Evolutionary conservation across 805 yeast species (phyloP), one percentile per base, ranked within the genome.

Genomic region (Hanseniaspora jakobsenii): DNA sequence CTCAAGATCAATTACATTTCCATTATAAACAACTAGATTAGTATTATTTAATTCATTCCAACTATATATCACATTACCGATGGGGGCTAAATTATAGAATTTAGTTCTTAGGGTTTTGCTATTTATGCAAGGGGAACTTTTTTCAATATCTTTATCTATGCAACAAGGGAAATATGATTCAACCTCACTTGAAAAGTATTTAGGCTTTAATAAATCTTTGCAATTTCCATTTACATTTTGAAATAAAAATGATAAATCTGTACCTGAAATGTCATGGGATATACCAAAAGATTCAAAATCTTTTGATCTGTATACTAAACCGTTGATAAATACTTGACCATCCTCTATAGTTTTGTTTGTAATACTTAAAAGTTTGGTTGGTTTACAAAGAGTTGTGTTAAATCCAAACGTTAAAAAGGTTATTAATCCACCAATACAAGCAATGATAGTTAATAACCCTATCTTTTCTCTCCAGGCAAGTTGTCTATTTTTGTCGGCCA

Each of bases 391-490:
- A 0, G 94, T 73, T 53, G 72, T 73, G 8, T 95, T 81, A 63
- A 89, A 71, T 1, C 97, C 97, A 64, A 89, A 89, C 2, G 95
- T 85, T 52, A 89, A 66, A 58, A 70, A 91, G 1, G 94, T 95
- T 31, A 86, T 81, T 42, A 81, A 59, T 0, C 83, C 75, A 45
- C 91, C 96, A 36, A 82, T 64, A 52, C 72, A 71, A 16, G 80
- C 51, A 53, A 89, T 86, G 44, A 86, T 69, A 1, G 91, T 71
- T 35, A 89, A 67, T 35, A 91, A 68, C 1, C 85, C 97, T 44
- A 87, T 81, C 57, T 89, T 89, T 57, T 91, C 98, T 56, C 98
- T 73, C 98, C 98, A 91, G 0, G 97, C 97, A 67, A 77, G 75
- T 58, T 87, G 96, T 48, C 94, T 75, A 35, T 78, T 87, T 52